phyloP scores from a whole-genome alignment of 345 rosid genomes.

The Brassica cretica region DNA sequence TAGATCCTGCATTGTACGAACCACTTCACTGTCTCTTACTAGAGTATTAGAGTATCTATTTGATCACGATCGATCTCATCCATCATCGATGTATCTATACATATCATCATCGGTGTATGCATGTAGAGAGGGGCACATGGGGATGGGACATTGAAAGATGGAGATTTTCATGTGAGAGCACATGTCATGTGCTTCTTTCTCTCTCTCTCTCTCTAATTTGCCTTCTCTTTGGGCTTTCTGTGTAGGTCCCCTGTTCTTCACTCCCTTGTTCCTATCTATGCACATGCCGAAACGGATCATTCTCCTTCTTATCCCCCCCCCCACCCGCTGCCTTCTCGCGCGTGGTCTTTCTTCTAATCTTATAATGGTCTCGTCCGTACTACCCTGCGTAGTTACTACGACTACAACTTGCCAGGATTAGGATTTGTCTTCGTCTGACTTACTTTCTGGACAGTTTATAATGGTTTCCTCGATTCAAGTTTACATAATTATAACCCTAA shows the following conservation, averaged over 20 bases:
- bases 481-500: neutral
- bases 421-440: neutral
- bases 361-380: slow-evolving; percentile 13
- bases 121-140: slow-evolving; percentile 21
- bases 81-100: neutral
- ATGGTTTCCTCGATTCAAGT: neutral
- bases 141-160: slow-evolving; percentile 19
- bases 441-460: neutral
- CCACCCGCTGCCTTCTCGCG: slow-evolving; percentile 5
- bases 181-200: slow-evolving; percentile 15
- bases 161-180: slow-evolving; percentile 36
- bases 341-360: neutral
- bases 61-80: slow-evolving; percentile 2
- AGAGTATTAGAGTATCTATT: neutral
- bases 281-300: slow-evolving; percentile 18
- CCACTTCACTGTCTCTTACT: slow-evolving; percentile 3
- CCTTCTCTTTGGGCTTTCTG: slow-evolving; percentile 13
- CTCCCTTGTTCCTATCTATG: slow-evolving; percentile 8
- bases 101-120: neutral
- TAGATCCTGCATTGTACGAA: slow-evolving; percentile 29
- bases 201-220: neutral
- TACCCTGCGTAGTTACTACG: neutral
- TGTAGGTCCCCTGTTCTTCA: slow-evolving; percentile 5
- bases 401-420: slow-evolving; percentile 12
- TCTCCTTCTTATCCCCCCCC: neutral